A percentile compares a stretch with the other conserved stretches of the same genome.
Conservation (phyloP, 371 early-diverging fungal genomes). For the Zychaea mexicana region DNA sequence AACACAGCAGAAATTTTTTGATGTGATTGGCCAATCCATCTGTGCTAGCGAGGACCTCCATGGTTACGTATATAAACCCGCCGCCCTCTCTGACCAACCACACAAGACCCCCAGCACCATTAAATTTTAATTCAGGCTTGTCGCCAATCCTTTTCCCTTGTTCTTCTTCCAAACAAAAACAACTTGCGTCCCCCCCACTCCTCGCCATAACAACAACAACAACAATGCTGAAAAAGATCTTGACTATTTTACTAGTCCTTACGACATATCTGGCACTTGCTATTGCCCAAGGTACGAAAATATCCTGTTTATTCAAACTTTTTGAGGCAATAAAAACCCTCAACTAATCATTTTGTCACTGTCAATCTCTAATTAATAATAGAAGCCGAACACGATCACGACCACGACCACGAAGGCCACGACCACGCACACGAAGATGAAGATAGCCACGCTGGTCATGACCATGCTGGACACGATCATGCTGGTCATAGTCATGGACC, state of each 20-base stretch:
- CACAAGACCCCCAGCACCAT: too few relatives aligned
- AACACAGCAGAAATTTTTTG: conserved; percentile 13
- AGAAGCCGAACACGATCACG: conserved; percentile 9
- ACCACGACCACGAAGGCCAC: conserved; percentile 4
- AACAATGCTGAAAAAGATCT: conserved; percentile 4
- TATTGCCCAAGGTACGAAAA: conserved; percentile 13
- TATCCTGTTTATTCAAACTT: background rate
- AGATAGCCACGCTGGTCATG: conserved; percentile 8
- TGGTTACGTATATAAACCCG: conserved; percentile 9
- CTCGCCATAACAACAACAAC: too few relatives aligned
- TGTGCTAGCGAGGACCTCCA: background rate
- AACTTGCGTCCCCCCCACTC: too few relatives aligned
- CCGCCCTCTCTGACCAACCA: background rate
- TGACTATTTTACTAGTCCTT: background rate
- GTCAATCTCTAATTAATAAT: too few relatives aligned
- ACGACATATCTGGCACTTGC: background rate
- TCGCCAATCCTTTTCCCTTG: background rate
- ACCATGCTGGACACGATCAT: conserved; percentile 7
- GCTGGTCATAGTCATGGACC: conserved; percentile 9
- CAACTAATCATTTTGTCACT: too few relatives aligned
- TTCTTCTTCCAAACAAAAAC: too few relatives aligned
- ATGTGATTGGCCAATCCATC: conserved; percentile 3
- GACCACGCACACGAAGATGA: conserved; percentile 5
- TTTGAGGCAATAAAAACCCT: too few relatives aligned
- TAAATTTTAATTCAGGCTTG: background rate